Conservation (phyloP, 805 yeast species). For the Monosporozyma unispora region DNA sequence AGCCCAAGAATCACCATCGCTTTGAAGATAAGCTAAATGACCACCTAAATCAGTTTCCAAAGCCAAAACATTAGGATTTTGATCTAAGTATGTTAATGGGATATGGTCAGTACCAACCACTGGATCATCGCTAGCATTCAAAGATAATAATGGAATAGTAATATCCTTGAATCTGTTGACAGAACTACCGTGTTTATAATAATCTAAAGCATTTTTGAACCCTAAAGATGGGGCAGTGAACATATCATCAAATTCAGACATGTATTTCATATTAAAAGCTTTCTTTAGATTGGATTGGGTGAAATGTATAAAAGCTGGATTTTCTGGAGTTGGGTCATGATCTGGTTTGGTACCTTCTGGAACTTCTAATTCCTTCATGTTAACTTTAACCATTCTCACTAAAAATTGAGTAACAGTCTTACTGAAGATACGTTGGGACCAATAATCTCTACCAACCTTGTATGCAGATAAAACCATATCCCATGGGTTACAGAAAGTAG, state of each 20-base stretch:
- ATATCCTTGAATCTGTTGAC: slow-evolving; percentile 46
- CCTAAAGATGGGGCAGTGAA: slow-evolving; percentile 58
- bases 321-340: slow-evolving; percentile 10
- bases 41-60: slow-evolving; percentile 63
- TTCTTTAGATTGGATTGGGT: slow-evolving; percentile 30
- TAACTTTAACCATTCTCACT: slow-evolving; percentile 37
- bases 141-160: slow-evolving; percentile 49
- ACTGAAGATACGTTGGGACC: slow-evolving; percentile 36
- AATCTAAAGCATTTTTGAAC: slow-evolving; percentile 49
- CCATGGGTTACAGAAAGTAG: slow-evolving; percentile 63
- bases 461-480: slow-evolving; percentile 50
- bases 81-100: slow-evolving; percentile 41
- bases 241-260: slow-evolving; percentile 50
- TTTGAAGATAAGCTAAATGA: slow-evolving; percentile 47
- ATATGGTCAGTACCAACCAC: slow-evolving; percentile 44
- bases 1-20: slow-evolving; percentile 42
- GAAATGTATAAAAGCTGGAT: slow-evolving; percentile 18
- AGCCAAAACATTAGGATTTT: slow-evolving; percentile 51
- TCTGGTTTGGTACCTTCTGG: slow-evolving; percentile 12
- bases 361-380: slow-evolving; percentile 26
- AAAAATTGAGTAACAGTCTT: slow-evolving; percentile 36
- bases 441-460: slow-evolving; percentile 32
- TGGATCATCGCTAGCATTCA: slow-evolving; percentile 54
- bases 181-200: slow-evolving; percentile 61
- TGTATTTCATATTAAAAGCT: slow-evolving; percentile 31